Evolutionary conservation across 192 early-diverging fungal species (phyloP).

Genomic region (Entomortierella parvispora): DNA sequence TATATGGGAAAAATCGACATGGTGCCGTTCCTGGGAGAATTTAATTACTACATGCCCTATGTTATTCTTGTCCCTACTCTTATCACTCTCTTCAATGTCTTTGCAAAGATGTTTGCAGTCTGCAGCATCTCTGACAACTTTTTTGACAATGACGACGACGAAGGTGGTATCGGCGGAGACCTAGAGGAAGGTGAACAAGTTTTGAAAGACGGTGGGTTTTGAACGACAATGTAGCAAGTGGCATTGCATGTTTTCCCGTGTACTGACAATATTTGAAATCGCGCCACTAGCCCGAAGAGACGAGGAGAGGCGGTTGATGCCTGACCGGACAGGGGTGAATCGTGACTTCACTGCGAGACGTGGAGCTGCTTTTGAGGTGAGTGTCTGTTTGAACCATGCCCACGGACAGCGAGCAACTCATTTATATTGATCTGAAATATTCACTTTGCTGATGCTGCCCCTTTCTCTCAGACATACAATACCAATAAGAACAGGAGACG

Average conservation of each 20-base stretch:
- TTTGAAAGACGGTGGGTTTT: slow-evolving; percentile 41
- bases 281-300: slow-evolving; percentile 26
- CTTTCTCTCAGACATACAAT: slow-evolving; percentile 25
- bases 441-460: neutral
- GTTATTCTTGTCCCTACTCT: slow-evolving; percentile 82
- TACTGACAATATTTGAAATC: neutral
- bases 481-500: slow-evolving; percentile 36
- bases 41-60: slow-evolving; percentile 90
- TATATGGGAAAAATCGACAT: slow-evolving; percentile 87
- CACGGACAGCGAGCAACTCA: too few relatives aligned
- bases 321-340: slow-evolving; percentile 36
- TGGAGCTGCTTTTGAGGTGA: slow-evolving; percentile 41
- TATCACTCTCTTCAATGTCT: slow-evolving; percentile 83
- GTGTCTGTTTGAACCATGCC: too few relatives aligned
- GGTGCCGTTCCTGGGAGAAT: slow-evolving; percentile 90
- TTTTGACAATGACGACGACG: slow-evolving; percentile 55
- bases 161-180: slow-evolving; percentile 37
- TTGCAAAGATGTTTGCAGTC: slow-evolving; percentile 80
- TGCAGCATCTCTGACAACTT: slow-evolving; percentile 60
- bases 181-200: slow-evolving; percentile 47
- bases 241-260: neutral
- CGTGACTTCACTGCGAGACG: slow-evolving; percentile 44
- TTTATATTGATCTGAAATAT: too few relatives aligned
- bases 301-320: slow-evolving; percentile 39
- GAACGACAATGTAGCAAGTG: too few relatives aligned